Evolutionary conservation across 1,284 basidiomycete genomes (phyloP), one percentile per base, ranked within the genome.

Genomic region (Ganoderma resinaceum): DNA sequence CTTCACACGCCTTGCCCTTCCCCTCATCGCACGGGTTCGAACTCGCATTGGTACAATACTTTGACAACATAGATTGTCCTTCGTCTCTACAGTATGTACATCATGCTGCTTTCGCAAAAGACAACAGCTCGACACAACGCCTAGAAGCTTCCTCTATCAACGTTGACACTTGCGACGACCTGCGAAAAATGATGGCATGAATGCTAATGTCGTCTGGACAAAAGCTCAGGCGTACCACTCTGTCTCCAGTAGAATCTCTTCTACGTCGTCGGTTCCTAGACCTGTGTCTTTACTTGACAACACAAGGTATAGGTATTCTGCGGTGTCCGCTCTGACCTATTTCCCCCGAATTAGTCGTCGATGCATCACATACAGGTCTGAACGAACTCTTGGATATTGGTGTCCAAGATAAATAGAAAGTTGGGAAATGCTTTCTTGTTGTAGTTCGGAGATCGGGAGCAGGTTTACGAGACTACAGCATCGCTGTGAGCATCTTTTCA

Each of bases 171-270:
- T 23, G 65, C 26, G 77, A 76, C 5, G 74, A 74, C 79, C 78
- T 80, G 53, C 3, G 59, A 5, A 61, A 33, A 42, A 57, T 42
- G 5, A n/a, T n/a, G 4, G 14, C 3, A 37, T n/a, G 8, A 58
- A 18, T 35, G 3, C 20, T 7, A 8, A 31, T 18, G 31, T 23
- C 57, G 20, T 37, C 33, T 14, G 12, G 29, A 29, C 20, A 40
- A 62, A 37, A 46, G 78, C 23, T 26, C 46, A 5, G 46, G 9
- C 86, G 69, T 70, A 95, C 95, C 96, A 98, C 76, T 90, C 88
- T 14, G 94, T 95, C 77, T 95, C 92, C 16, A 96, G 80, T 42
- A 97, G 80, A 7, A 93, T 76, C n/a, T 91, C 87, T 76, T 96
- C 95, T 1, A 90, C 84, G 65, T 89, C 90, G 18, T 90, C 89